Percentiles rank a stretch among this genome's conserved stretches.
phyloP scores from a whole-genome alignment of 1,284 basidiomycete genomes.

The Melanopsichium pennsylvanicum region DNA sequence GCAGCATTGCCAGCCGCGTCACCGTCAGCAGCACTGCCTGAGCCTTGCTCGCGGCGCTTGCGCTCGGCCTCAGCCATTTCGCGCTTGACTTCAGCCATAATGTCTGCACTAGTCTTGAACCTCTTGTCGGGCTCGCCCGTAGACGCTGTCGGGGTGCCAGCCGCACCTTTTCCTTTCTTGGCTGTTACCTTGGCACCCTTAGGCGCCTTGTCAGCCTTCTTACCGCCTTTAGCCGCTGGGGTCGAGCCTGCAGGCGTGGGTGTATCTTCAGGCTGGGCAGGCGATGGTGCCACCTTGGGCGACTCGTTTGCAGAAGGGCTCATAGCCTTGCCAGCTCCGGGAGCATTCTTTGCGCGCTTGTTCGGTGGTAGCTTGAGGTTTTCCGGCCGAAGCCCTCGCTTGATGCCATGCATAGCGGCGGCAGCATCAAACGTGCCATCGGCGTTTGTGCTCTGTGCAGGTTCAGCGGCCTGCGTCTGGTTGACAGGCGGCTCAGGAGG shows the following conservation, averaged over 20 bases:
- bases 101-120: slow-evolving; percentile 58
- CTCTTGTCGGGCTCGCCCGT: slow-evolving; percentile 45
- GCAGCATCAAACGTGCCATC: slow-evolving; percentile 42
- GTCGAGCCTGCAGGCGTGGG: slow-evolving; percentile 48
- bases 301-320: slow-evolving; percentile 44
- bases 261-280: slow-evolving; percentile 41
- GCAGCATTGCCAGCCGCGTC: slow-evolving; percentile 14
- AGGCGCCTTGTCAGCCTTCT: slow-evolving; percentile 34
- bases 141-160: slow-evolving; percentile 40
- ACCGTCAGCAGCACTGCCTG: slow-evolving; percentile 10
- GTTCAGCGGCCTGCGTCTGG: slow-evolving; percentile 11
- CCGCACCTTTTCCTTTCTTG: slow-evolving; percentile 48
- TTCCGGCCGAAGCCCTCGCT: slow-evolving; percentile 58
- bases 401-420: slow-evolving; percentile 52
- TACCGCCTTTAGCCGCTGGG: slow-evolving; percentile 44
- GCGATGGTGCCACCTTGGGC: slow-evolving; percentile 44
- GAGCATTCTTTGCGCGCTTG: slow-evolving; percentile 51
- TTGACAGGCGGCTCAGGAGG: slow-evolving; percentile 6
- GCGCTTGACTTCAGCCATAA: slow-evolving; percentile 61
- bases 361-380: slow-evolving; percentile 61
- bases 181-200: slow-evolving; percentile 26
- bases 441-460: slow-evolving; percentile 16
- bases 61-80: slow-evolving; percentile 56
- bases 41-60: slow-evolving; percentile 39
- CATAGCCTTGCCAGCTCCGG: slow-evolving; percentile 23